Base-by-base conservation (phyloP, 495 filamentous ascomycete species). In the Hypoxylon crocopeplum region DNA sequence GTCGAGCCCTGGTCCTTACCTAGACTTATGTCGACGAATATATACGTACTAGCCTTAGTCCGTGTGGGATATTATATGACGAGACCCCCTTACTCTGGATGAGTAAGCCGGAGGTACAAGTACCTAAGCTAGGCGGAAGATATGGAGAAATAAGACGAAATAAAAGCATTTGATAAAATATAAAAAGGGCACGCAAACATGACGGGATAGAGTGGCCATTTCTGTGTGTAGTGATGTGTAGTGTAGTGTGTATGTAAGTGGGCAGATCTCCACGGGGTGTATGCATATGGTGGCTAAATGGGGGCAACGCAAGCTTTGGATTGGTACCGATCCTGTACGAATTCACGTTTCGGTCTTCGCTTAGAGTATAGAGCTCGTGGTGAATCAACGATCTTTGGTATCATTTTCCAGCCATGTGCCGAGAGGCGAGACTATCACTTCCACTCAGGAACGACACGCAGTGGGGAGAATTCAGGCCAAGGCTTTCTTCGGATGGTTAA, bases 181-280 rank as follows among this genome's bases (percentile, higher is more conserved):
- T 32, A 41, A 19, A 55, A 58, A 70, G 41, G 45, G 49, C 63
- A 51, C 54, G 59, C 41, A 59, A 56, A 48, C 30, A 55, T 64
- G 54, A 64, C 34, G 49, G 49, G 62, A 60, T 65, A 61, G 52
- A 55, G 57, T 66, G 49, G 50, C 53, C 61, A 50, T 45, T 47
- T 48, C 45, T 48, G 46, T 54, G 40, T 59, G 50, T 34, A 3
- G 8, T 27, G 24, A 4, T 27, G 24, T 27, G 8, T 8, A 8
- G 24, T 27, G 24, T 8, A 4, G 32, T 13, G 13, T 38, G 7
- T 16, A 13, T 34, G n/a, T 38, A 38, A 13, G n/a, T 59, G 45
- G 48, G 50, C 30, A 59, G 61, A 51, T 64, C 49, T 51, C 55
- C 45, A 59, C 30, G 38, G 45, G 55, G 61, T 17, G 61, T 64